Base-by-base conservation (phyloP, 129 eudicot species). In the Pittosporum tobira region DNA sequence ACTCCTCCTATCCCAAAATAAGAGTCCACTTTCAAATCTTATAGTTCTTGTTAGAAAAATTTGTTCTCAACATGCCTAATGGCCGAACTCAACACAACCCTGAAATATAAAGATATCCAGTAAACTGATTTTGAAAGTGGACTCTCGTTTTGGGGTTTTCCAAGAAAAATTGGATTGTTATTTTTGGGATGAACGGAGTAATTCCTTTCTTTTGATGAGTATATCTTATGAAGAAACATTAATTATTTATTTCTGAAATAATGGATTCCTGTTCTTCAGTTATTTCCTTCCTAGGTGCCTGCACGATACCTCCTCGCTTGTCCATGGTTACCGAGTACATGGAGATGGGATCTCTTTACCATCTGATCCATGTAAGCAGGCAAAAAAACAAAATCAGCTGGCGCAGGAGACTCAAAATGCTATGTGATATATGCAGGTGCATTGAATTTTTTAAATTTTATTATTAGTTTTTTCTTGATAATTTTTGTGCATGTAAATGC, bases 371-470 rank as follows among this genome's bases (percentile, higher is more conserved):
- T 72, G 78, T 79, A 54, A 85, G 97, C 45, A 95, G 88, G 42
- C 81, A 82, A 69, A 89, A 80, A 60, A 89, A 85, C 71, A 85
- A 77, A 79, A 82, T 89, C 40, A 85, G 95, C 79, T 85, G 88
- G 97, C 76, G 84, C 55, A 80, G 88, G 70, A 82, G 87, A 71
- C 70, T 89, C 58, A 82, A 79, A 73, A 85, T 85, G 95, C 59
- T 89, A 27, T 76, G 88, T 75, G 97, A 89, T 73, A 85, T 89
- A 72, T 85, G 95, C 95, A 89, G 95, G 97, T 85, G 67, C 58
- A 25, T 62, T 38, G 36, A 13, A 27, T 38, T 26, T 25, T 22
- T 28, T 57, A 0, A 38, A 40, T 37, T 11, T 2, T n/a, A 23
- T 10, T 15, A 51, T 51, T 20, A 23, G 6, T 25, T 51, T 9